Percentiles rank a stretch among this genome's conserved stretches.
Conservation (phyloP, 306 rosid genomes). For the Potentilla sterilis region DNA sequence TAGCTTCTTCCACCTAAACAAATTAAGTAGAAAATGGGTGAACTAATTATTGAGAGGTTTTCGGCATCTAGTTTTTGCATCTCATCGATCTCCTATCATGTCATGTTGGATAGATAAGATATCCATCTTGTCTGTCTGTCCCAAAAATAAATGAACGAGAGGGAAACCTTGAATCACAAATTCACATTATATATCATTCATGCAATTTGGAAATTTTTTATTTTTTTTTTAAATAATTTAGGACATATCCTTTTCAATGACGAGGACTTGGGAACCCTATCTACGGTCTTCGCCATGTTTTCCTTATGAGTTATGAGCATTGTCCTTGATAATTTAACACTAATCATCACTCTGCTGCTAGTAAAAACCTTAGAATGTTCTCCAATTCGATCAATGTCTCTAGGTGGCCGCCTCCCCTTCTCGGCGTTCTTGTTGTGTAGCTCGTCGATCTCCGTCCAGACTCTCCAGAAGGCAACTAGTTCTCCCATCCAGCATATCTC, state of each 20-base stretch:
- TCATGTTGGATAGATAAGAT: slow-evolving; percentile 1
- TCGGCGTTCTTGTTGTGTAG: not conserved
- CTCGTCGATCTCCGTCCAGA: not conserved
- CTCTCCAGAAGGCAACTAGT: not conserved
- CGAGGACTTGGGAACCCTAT: not conserved
- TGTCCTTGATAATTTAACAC: not conserved
- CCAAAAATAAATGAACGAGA: not conserved
- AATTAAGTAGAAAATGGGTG: not conserved
- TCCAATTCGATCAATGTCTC: not conserved
- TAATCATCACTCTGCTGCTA: not conserved
- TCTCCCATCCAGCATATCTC: not conserved
- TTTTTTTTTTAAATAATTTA: not conserved
- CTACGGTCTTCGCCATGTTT: not conserved
- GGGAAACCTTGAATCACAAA: not conserved
- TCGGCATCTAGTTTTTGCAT: slow-evolving; percentile 2
- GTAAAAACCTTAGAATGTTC: not conserved
- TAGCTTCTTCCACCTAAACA: not conserved
- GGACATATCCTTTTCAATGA: not conserved
- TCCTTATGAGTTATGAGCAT: not conserved
- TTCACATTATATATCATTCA: not conserved
- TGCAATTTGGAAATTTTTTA: not conserved
- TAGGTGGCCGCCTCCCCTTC: not conserved
- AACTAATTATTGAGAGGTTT: not conserved
- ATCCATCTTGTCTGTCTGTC: not conserved
- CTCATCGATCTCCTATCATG: not conserved